phyloP scores from a whole-genome alignment of 2,329 filamentous ascomycete species.

The Acrocalymma vagum region DNA sequence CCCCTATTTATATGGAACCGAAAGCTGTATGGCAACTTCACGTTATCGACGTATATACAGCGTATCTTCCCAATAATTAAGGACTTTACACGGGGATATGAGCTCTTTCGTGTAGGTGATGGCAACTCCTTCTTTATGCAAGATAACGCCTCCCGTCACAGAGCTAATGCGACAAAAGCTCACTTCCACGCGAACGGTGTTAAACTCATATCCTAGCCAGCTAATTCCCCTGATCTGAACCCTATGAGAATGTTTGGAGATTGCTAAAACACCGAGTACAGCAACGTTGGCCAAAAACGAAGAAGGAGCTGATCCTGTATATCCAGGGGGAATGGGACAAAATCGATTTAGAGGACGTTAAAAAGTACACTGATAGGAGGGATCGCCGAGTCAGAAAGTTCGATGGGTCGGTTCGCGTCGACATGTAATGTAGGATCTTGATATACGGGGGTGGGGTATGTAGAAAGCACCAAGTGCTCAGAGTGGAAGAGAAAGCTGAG shows the following conservation, averaged over 20 bases:
- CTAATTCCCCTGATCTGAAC: slow-evolving; percentile 13
- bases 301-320: slow-evolving; percentile 6
- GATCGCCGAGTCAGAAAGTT: no score
- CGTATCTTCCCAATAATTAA: slow-evolving; percentile 2
- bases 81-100: slow-evolving; percentile 4
- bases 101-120: slow-evolving; percentile 3
- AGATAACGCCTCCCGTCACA: slow-evolving; percentile 8
- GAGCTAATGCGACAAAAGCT: slow-evolving; percentile 1
- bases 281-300: slow-evolving; percentile 5
- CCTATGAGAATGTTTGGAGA: slow-evolving; percentile 14
- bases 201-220: slow-evolving; percentile 3
- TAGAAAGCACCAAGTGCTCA: no score
- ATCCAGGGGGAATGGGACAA: slow-evolving; percentile 10
- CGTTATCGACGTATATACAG: not conserved
- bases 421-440: no score
- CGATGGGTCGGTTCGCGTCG: no score
- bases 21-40: not conserved
- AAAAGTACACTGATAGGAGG: no score
- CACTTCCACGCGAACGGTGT: slow-evolving; percentile 1
- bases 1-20: slow-evolving; percentile 5
- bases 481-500: no score
- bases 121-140: slow-evolving; percentile 8
- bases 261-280: slow-evolving; percentile 7
- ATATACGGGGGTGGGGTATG: no score
- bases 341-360: slow-evolving; percentile 3